Evolutionary conservation across 2,329 filamentous ascomycete genomes (phyloP), one percentile per base, ranked within the genome.

Genomic region (Beauveria medogensis): DNA sequence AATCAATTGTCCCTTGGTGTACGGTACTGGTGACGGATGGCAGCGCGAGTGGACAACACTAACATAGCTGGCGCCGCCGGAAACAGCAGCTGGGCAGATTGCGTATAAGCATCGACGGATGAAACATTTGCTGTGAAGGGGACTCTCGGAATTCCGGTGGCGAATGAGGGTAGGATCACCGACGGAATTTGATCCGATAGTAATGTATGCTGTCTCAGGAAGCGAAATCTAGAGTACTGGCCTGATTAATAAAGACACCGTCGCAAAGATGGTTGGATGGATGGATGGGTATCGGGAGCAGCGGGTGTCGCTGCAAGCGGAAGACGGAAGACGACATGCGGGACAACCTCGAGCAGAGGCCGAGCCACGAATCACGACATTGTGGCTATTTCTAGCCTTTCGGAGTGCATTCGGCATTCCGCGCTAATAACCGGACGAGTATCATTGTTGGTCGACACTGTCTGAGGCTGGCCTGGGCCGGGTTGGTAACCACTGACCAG

Each of bases 11-110:
- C 34, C 34, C 34, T 37, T 10, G 14, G 5, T 16, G 12, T 37
- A 37, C 34, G 16, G 5, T 37, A 16, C 34, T 37, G 34, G 34
- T 6, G 34, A 37, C 12, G 14, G 34, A 37, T 16, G 34, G 12
- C 34, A 37, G 34, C 34, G 34, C 5, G 12, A 37, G 34, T 37
- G 34, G 34, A 37, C 34, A 37, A 37, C 14, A 37, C 41, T n/a
- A 20, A 46, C 14, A 12, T 6, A 28, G 43, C 51, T 47, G 28
- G 55, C 30, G 34, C 12, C n/a, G 26, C 54, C 55, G 46, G 18
- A 58, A 58, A 58, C 55, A 58, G 46, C 46, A 28, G 55, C 51
- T 30, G 10, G 37, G 55, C 44, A 48, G 22, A 56, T 48, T 37
- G 43, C 30, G 44, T 16, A 48, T 9, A 30, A 22, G 43, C 54